These are phyloP conservation scores for Phaeomoniella chlamydospora DNA, from an alignment of 2,329 filamentous ascomycete genomes.

Conservation along the genomic window DNA sequence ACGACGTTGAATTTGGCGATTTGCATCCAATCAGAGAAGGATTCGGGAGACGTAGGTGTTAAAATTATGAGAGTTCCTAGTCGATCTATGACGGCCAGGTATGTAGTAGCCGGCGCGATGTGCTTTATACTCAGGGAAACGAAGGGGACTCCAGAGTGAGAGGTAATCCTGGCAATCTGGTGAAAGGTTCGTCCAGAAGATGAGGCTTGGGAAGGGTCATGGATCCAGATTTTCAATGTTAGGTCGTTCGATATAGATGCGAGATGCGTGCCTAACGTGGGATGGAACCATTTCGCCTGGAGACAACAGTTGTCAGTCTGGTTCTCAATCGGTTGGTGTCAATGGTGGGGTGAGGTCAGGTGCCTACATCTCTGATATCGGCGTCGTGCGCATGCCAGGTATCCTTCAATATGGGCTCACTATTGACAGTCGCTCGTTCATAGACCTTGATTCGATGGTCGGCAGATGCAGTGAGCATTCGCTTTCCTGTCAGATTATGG, in stretches of 20 bases:
- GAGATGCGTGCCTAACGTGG: constrained; percentile 75
- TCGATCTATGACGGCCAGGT: constrained; percentile 69
- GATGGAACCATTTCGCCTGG: constrained; percentile 85
- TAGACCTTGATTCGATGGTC: constrained; percentile 90
- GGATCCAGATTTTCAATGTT: constrained; percentile 82
- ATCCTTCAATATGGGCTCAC: constrained; percentile 67
- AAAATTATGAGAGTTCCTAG: constrained; percentile 69
- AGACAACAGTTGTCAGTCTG: constrained; percentile 8
- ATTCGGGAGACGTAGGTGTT: constrained; percentile 76
- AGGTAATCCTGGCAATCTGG: constrained; percentile 49
- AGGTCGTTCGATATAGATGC: constrained; percentile 83
- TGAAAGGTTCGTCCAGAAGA: constrained; percentile 68
- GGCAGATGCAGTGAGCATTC: constrained; percentile 79
- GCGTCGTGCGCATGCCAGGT: constrained; percentile 83
- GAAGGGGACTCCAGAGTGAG: constrained; percentile 47
- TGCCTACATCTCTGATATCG: constrained; percentile 69
- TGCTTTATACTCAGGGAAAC: constrained; percentile 77
- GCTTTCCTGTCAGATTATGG: constrained; percentile 85
- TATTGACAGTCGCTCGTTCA: constrained; percentile 62
- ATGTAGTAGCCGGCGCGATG: constrained; percentile 65
- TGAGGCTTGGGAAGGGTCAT: constrained; percentile 67
- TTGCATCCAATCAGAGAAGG: constrained; percentile 58
- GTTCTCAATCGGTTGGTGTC: constrained; percentile 8
- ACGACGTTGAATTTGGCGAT: constrained; percentile 67
- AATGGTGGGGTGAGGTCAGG: constrained; percentile 7